phyloP scores from a whole-genome alignment of 2,329 filamentous ascomycete genomes.

The Phyllosticta capitalensis region DNA sequence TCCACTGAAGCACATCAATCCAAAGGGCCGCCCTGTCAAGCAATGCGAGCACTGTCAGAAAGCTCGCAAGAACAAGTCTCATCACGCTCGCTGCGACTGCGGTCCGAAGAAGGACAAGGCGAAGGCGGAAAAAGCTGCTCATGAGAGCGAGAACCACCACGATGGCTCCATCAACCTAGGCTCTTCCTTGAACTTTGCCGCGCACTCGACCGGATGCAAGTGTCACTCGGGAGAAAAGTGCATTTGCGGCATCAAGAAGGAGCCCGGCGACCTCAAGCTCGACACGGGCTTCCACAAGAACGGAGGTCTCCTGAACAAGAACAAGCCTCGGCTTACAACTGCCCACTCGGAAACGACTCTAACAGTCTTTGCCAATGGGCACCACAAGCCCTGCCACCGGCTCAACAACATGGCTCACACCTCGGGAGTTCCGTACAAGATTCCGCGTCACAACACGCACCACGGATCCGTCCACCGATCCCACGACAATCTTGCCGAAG shows the following conservation, averaged over 20 bases:
- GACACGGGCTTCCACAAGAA: constrained; percentile 37
- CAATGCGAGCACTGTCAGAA: constrained; percentile 96
- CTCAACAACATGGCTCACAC: constrained; percentile 56
- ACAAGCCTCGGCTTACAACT: constrained; percentile 47
- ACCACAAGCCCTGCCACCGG: constrained; percentile 55
- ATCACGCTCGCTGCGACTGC: constrained; percentile 94
- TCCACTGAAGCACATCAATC: constrained; percentile 87
- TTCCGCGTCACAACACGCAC: constrained; percentile 37
- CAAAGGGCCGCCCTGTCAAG: constrained; percentile 93
- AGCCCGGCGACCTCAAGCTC: constrained; percentile 38
- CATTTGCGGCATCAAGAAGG: constrained; percentile 52
- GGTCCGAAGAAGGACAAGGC: constrained; percentile 72
- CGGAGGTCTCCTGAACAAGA: constrained; percentile 36
- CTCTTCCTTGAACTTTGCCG: constrained; percentile 22
- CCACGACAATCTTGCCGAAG: constrained; percentile 27
- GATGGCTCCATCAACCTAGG: constrained; percentile 17
- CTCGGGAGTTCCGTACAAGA: constrained; percentile 53
- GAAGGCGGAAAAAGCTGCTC: constrained; percentile 35
- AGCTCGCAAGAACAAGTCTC: constrained; percentile 89
- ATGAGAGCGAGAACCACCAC: constrained; percentile 26
- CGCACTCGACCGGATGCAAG: constrained; percentile 34
- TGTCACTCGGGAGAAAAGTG: constrained; percentile 52
- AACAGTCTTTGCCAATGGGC: constrained; percentile 53
- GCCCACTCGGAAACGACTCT: constrained; percentile 51
- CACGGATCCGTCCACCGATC: constrained; percentile 22